Base-by-base conservation (phyloP, 2,329 filamentous ascomycete genomes). In the Botryotinia narcissicola region DNA sequence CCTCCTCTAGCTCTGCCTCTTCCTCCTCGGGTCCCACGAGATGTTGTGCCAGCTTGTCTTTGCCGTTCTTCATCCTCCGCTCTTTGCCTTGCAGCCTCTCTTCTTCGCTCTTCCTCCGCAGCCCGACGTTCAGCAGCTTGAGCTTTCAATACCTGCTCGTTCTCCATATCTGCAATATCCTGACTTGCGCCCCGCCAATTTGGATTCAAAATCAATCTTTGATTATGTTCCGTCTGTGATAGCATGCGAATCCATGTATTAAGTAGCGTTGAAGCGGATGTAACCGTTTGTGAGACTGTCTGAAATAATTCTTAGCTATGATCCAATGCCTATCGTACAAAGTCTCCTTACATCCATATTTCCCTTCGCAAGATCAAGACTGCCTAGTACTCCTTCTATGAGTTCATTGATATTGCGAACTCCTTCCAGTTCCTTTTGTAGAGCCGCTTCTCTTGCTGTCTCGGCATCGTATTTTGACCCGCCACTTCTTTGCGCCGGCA, bases 171-270 rank as follows among this genome's bases (percentile, higher is more conserved):
- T n/a, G 89, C 87, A 57, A 97, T 83, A 83, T 99, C 96, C 80
- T 95, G 90, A 7, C 90, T 93, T 42, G 95, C 93, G 73, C 96
- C 96, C 80, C 95, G 92, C 94, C 95, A 99, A 74, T 90, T 86
- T 2, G 94, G 93, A 80, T 97, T 92, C 63, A 98, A 87, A 62
- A 99, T 91, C 69, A 99, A 86, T 37, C 96, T 91, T 82, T 98
- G 95, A 81, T 97, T 98, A 83, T 99, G 96, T 83, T 99, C 96
- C 7, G 96, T 98, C 83, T 99, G 96, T 10, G 94, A 96, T 20
- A 99, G 88, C 77, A 99, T 98, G 70, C 94, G 91, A 14, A 94
- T 97, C 95, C 95, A 99, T 25, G 95, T 97, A 79, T 97, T 94
- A 46, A 99, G 90, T 22, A 99, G 88, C 1, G 92, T 93, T 22